A percentile compares a stretch with the other conserved stretches of the same genome.
These are phyloP conservation scores for Prunella vulgaris DNA, from an alignment of 257 asterid species.

Conservation along the genomic window DNA sequence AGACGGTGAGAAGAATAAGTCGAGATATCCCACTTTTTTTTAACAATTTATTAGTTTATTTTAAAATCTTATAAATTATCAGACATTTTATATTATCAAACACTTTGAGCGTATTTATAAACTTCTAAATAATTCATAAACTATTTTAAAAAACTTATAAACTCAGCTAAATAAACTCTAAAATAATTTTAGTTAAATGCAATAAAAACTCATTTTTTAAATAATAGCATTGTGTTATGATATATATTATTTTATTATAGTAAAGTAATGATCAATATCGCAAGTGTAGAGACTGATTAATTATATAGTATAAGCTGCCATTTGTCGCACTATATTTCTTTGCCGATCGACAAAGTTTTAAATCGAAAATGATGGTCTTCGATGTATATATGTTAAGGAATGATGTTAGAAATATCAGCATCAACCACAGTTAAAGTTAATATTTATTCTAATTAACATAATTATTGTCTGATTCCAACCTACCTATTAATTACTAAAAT, in stretches of 20 bases:
- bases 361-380: background rate
- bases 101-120: too few species aligned
- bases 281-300: background rate
- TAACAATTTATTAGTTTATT: too few species aligned
- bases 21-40: too few species aligned
- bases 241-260: background rate
- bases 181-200: too few species aligned
- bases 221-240: background rate
- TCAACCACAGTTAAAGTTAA: background rate
- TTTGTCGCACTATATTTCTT: slow-evolving; percentile 1
- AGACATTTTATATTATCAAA: too few species aligned
- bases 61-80: too few species aligned
- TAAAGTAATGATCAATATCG: background rate
- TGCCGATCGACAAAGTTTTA: slow-evolving; percentile 1
- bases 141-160: too few species aligned
- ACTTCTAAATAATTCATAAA: too few species aligned
- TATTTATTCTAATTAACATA: background rate
- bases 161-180: too few species aligned
- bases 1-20: too few species aligned
- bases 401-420: background rate
- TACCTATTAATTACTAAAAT: background rate
- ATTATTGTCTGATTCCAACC: background rate
- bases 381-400: background rate
- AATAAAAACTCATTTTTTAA: too few species aligned
- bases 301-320: slow-evolving; percentile 9